These are phyloP conservation scores for Ilex paraguariensis DNA, from an alignment of 305 asterid species.

Conservation along the genomic window DNA sequence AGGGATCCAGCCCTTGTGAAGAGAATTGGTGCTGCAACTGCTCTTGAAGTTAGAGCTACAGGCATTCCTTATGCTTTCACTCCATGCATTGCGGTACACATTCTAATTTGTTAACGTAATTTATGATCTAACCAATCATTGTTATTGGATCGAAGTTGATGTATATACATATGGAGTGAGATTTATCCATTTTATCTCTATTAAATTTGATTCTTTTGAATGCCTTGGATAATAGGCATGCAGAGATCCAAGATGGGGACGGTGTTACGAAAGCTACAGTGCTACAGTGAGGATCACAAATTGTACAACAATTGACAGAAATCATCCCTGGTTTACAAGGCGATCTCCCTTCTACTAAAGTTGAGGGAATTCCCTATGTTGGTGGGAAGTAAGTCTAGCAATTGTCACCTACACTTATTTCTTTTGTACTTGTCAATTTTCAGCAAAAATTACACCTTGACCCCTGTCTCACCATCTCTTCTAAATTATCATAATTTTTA, in stretches of 20 bases:
- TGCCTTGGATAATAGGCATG: constrained; percentile 35
- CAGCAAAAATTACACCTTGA: no score
- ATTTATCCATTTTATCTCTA: no score
- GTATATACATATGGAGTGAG: no score
- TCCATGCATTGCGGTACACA: constrained; percentile 84
- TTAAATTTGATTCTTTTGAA: no score
- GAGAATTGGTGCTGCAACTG: constrained; percentile 85
- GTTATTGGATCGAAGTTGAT: no score
- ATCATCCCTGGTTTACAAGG: constrained; percentile 73
- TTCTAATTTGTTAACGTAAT: not conserved
- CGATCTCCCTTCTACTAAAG: constrained; percentile 41
- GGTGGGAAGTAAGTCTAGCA: constrained; percentile 30
- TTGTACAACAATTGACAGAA: constrained; percentile 56
- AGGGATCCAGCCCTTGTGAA: constrained; percentile 72
- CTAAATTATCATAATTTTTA: no score
- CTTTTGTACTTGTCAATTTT: no score
- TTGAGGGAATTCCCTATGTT: constrained; percentile 25
- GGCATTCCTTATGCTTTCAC: constrained; percentile 81
- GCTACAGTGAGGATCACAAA: constrained; percentile 66
- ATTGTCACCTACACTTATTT: not conserved
- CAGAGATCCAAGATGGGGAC: constrained; percentile 82
- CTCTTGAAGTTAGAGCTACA: constrained; percentile 82
- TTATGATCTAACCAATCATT: no score
- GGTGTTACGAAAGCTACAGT: constrained; percentile 70
- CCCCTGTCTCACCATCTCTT: no score